phyloP scores from a whole-genome alignment of 148 eudicot genomes.

The Fagopyrum homotropicum region DNA sequence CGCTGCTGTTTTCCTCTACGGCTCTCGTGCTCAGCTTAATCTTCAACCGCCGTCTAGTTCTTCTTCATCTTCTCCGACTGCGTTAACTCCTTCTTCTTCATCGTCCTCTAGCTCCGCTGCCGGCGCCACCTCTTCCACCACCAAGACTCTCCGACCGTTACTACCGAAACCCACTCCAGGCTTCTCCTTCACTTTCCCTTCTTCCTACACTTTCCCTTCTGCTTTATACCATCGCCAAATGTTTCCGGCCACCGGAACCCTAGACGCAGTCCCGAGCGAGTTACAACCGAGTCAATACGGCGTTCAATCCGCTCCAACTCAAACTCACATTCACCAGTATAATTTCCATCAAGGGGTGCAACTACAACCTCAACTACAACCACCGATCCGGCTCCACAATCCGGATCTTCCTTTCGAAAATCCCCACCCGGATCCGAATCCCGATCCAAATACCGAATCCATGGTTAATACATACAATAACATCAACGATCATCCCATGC shows the following conservation, averaged over 20 bases:
- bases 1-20: slow-evolving; percentile 69
- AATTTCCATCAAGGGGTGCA: neutral
- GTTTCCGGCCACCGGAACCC: slow-evolving; percentile 16
- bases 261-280: slow-evolving; percentile 15
- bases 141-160: slow-evolving; percentile 61
- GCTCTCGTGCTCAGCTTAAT: slow-evolving; percentile 76
- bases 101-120: slow-evolving; percentile 25
- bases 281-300: slow-evolving; percentile 22
- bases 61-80: neutral
- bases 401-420: neutral
- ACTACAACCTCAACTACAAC: neutral
- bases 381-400: neutral
- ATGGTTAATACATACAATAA: neutral
- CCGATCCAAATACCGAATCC: neutral
- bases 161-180: slow-evolving; percentile 56
- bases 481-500: neutral
- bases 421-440: neutral
- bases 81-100: slow-evolving; percentile 14
- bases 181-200: slow-evolving; percentile 19
- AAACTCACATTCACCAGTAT: neutral
- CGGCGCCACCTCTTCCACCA: slow-evolving; percentile 23
- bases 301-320: neutral
- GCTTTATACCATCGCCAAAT: neutral
- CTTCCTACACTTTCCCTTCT: neutral
- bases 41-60: slow-evolving; percentile 40